These are phyloP conservation scores for Hypomyces rosellus DNA, from an alignment of 2,329 filamentous ascomycete species.

Conservation along the genomic window DNA sequence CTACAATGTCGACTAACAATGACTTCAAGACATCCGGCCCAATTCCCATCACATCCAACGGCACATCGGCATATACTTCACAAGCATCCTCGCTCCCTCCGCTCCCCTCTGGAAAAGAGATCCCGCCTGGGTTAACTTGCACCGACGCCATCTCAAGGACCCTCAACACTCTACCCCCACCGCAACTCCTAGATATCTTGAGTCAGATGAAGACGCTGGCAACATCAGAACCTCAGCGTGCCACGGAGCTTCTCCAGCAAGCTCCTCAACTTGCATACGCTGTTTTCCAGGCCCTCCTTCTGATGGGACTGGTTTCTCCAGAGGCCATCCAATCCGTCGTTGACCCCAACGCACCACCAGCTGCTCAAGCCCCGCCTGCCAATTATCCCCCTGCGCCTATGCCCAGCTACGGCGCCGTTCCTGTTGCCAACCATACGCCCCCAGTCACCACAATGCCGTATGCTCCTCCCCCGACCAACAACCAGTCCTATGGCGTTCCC, in stretches of 20 bases:
- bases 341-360: conserved; percentile 47
- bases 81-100: conserved; percentile 59
- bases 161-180: conserved; percentile 75
- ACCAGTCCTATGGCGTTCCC: conserved; percentile 31
- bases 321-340: conserved; percentile 76
- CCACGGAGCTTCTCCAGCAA: conserved; percentile 78
- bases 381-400: conserved; percentile 31
- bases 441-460: conserved; percentile 41
- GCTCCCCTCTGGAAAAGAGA: conserved; percentile 76
- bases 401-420: conserved; percentile 30
- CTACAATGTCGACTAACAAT: background rate
- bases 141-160: conserved; percentile 90
- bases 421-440: conserved; percentile 39
- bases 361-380: conserved; percentile 22
- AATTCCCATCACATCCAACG: conserved; percentile 27
- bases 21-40: conserved; percentile 16
- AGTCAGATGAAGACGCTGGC: conserved; percentile 90
- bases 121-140: conserved; percentile 75
- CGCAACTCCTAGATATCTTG: conserved; percentile 88
- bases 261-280: conserved; percentile 92
- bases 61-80: conserved; percentile 27
- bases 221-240: conserved; percentile 72
- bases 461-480: conserved; percentile 34
- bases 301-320: conserved; percentile 88
- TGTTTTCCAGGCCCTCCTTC: conserved; percentile 86